Evolutionary conservation across 306 rosid species (phyloP), one percentile per base, ranked within the genome.

Genomic region (Fagus crenata): DNA sequence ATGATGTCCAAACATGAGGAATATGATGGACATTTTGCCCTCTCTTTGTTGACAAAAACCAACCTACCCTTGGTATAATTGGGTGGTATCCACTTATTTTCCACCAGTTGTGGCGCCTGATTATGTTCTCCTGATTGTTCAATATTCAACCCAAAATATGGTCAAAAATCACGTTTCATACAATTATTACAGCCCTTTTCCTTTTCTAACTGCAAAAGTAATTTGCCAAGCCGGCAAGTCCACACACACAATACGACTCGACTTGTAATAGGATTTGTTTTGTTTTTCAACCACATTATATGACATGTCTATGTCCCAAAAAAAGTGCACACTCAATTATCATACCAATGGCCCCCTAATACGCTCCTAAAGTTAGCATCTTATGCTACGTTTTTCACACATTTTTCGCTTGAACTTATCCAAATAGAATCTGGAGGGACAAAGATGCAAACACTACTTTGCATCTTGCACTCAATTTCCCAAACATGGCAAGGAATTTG

Each of bases 181-280:
- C 40, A 61, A 61, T 61, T 61, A 61, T 61, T 61, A 33, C 68
- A 2, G 41, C 32, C 49, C 71, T 39, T 53, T 46, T 36, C 71
- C 17, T 53, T 46, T 36, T 28, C 4, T 54, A 14, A 53, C 49
- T 49, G 22, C 42, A 39, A 67, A 68, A 77, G 74, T 46, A 39
- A 39, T 13, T 18, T 6, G 40, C 35, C 1, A 53, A 37, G 39
- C 22, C 41, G 28, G 28, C 28, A 22, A 22, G 28, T 22, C 28
- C 28, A 22, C 40, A 3, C 42, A 33, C 22, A 63, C 13, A 33
- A 15, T 18, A 14, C 11, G 28, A 15, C 43, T 2, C 33, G 28
- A 22, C 28, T 22, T 22, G 28, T 22, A 22, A 22, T 22, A 22
- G 28, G 28, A 22, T 2, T 63, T 14, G 4, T 31, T 1, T 28